These are phyloP conservation scores for Huntiella bhutanensis DNA, from an alignment of 2,329 filamentous ascomycete species.

Conservation along the genomic window DNA sequence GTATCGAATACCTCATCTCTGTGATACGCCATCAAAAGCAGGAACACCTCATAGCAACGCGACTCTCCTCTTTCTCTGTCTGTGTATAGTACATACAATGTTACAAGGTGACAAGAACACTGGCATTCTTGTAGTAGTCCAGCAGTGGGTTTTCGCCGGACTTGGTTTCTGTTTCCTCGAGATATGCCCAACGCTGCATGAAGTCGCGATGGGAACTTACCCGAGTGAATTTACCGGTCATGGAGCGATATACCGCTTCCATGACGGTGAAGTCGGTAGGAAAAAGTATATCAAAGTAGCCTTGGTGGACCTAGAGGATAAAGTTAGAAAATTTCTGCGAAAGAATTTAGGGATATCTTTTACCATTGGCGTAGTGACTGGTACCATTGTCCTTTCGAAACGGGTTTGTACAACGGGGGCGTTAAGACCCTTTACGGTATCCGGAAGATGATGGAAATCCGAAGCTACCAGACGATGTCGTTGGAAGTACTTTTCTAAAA, in stretches of 20 bases:
- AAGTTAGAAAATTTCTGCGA: background rate
- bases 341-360: constrained; percentile 16
- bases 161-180: constrained; percentile 72
- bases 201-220: constrained; percentile 82
- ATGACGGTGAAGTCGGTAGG: constrained; percentile 85
- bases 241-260: constrained; percentile 77
- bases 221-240: constrained; percentile 79
- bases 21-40: background rate
- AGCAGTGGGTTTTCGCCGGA: constrained; percentile 88
- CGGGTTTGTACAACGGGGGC: constrained; percentile 92
- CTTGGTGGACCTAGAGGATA: constrained; percentile 62
- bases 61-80: no score
- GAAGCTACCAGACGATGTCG: constrained; percentile 73
- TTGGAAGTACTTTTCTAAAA: constrained; percentile 74
- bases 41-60: no score
- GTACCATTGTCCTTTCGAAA: constrained; percentile 70
- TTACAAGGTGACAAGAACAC: constrained; percentile 71
- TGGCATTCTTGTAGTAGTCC: constrained; percentile 89
- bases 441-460: constrained; percentile 75
- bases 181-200: constrained; percentile 70
- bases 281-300: constrained; percentile 97
- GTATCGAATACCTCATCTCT: background rate
- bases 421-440: constrained; percentile 68
- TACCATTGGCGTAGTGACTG: constrained; percentile 78
- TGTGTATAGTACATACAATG: background rate